Percentiles rank a stretch among this genome's conserved stretches.
Evolutionary conservation across 2,329 filamentous ascomycete species (phyloP).

Genomic region (Colletotrichum eleusines): DNA sequence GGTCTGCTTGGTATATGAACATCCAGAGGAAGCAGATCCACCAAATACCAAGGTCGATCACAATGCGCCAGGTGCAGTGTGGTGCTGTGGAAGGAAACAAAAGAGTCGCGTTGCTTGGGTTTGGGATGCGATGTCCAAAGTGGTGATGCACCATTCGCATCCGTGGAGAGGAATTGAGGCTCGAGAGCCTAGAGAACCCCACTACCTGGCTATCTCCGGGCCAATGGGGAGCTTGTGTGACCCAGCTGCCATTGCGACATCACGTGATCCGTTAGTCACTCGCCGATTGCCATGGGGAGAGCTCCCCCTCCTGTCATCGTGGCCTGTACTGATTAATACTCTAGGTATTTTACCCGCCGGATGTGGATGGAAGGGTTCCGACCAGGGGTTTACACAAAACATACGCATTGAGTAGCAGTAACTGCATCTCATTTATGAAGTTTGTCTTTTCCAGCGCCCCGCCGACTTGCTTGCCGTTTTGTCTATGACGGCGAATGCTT

Average conservation of each 20-base stretch:
- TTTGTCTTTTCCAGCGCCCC: neutral
- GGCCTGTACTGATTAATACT: constrained; percentile 2
- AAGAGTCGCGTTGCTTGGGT: constrained; percentile 37
- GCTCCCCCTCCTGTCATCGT: constrained; percentile 30
- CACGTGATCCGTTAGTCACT: constrained; percentile 34
- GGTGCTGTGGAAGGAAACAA: constrained; percentile 28
- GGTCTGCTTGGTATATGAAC: constrained; percentile 29
- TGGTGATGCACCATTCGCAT: constrained; percentile 41
- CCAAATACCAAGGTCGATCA: constrained; percentile 31
- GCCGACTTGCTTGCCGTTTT: no score
- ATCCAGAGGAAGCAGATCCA: constrained; percentile 28
- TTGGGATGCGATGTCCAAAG: constrained; percentile 38
- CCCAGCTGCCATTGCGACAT: neutral
- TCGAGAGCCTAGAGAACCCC: constrained; percentile 36
- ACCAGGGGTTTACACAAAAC: constrained; percentile 1
- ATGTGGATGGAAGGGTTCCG: constrained; percentile 25
- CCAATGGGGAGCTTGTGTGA: constrained; percentile 31
- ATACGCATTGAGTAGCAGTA: no score
- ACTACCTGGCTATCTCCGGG: constrained; percentile 10
- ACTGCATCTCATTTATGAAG: neutral
- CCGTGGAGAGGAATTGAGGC: constrained; percentile 41
- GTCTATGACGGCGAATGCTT: neutral
- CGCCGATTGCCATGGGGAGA: neutral
- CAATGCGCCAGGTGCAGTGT: constrained; percentile 37
- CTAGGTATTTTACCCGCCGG: neutral